phyloP scores from a whole-genome alignment of 73 alveolate genomes.

The Tetrahymena thermophila region DNA sequence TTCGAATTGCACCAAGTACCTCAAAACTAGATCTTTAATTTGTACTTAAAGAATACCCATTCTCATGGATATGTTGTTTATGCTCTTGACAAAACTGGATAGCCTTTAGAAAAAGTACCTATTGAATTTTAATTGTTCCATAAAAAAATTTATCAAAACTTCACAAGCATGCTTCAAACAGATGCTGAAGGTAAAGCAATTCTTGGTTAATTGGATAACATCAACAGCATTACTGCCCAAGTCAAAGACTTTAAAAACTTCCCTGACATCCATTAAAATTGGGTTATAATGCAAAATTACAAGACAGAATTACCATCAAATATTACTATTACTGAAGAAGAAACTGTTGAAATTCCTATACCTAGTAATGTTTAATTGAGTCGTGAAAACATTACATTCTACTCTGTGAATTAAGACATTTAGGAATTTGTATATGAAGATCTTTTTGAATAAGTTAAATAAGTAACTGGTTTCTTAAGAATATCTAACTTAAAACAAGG shows the following conservation, averaged over 20 bases:
- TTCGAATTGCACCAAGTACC: not conserved
- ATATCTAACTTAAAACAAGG: not conserved
- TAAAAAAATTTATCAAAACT: not conserved
- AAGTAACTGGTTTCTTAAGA: not conserved
- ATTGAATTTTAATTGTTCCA: not conserved
- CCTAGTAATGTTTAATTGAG: not conserved
- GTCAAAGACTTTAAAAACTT: not conserved
- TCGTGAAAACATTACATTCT: not conserved
- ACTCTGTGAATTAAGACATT: not conserved
- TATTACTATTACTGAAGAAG: not conserved
- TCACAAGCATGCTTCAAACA: not conserved
- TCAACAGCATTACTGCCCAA: not conserved
- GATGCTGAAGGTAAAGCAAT: constrained; percentile 39
- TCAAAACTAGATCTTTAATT: not conserved
- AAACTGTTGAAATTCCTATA: not conserved
- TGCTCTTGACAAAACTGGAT: constrained; percentile 37
- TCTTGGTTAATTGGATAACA: constrained; percentile 30
- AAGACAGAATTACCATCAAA: not conserved
- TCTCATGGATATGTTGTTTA: constrained; percentile 9
- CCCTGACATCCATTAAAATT: not conserved
- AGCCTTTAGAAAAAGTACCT: constrained; percentile 13
- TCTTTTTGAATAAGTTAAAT: not conserved
- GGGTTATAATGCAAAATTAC: not conserved
- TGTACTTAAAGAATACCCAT: not conserved
- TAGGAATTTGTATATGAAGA: not conserved